Conservation (phyloP, 768 basidiomycete species). For the Neoboletus magnificus region DNA sequence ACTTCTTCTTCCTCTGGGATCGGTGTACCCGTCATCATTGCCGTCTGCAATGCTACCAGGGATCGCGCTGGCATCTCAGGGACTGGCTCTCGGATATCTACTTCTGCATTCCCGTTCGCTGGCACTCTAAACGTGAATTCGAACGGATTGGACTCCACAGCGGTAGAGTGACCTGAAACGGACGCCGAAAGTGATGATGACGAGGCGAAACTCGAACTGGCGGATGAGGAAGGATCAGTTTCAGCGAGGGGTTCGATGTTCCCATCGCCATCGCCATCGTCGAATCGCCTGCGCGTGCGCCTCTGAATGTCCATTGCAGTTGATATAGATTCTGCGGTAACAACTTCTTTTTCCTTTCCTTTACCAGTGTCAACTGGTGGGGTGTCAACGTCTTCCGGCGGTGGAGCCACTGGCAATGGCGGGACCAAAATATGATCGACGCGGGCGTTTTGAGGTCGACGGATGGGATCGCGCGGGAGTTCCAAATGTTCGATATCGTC, state of each 20-base stretch:
- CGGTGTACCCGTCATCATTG: conserved; percentile 22
- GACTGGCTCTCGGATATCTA: conserved; percentile 24
- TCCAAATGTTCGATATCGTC: conserved; percentile 15
- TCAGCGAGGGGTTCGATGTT: background rate
- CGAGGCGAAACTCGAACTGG: background rate
- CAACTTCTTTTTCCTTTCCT: conserved; percentile 26
- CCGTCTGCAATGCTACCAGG: conserved; percentile 24
- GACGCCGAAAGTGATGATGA: background rate
- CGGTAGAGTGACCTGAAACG: conserved; percentile 8
- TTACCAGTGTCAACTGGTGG: conserved; percentile 7
- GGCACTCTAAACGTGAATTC: conserved; percentile 26
- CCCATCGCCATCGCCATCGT: conserved; percentile 9
- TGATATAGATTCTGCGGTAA: background rate
- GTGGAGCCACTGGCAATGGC: conserved; percentile 1
- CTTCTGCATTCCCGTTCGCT: conserved; percentile 5
- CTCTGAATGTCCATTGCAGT: conserved; percentile 8
- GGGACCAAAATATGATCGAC: conserved; percentile 11
- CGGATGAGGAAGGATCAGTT: conserved; percentile 7
- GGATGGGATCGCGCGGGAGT: conserved; percentile 13
- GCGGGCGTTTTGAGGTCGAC: conserved; percentile 13
- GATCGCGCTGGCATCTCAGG: conserved; percentile 25
- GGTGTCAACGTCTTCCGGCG: background rate
- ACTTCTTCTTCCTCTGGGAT: conserved; percentile 18
- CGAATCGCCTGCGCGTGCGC: conserved; percentile 19
- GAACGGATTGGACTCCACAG: conserved; percentile 13